These are phyloP conservation scores for Boletus smithii DNA, from an alignment of 1,284 basidiomycete genomes.

Conservation along the genomic window DNA sequence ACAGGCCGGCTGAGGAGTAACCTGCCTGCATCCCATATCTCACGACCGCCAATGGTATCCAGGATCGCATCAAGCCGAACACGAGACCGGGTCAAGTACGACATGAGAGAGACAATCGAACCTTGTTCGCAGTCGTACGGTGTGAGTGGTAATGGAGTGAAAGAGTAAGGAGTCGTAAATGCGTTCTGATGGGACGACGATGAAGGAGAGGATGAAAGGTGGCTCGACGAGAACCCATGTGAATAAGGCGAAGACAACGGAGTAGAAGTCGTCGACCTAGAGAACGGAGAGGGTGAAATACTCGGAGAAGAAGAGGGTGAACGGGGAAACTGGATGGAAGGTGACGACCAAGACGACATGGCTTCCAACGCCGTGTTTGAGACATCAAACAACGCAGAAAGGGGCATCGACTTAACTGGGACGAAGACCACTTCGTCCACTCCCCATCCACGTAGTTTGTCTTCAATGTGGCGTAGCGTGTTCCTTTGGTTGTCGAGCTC, in stretches of 20 bases:
- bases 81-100: constrained; percentile 48
- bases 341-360: constrained; percentile 25
- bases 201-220: constrained; percentile 27
- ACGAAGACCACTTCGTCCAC: constrained; percentile 63
- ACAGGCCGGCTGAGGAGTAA: constrained; percentile 48
- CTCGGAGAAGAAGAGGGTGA: constrained; percentile 33
- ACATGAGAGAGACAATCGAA: constrained; percentile 50
- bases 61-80: constrained; percentile 69
- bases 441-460: constrained; percentile 58
- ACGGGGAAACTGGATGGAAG: constrained; percentile 25
- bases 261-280: constrained; percentile 31
- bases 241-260: constrained; percentile 33
- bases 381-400: constrained; percentile 32
- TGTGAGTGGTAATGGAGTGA: constrained; percentile 26
- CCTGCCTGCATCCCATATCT: constrained; percentile 70
- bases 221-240: constrained; percentile 23
- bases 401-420: constrained; percentile 22
- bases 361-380: constrained; percentile 19
- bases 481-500: constrained; percentile 33
- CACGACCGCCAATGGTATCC: constrained; percentile 76
- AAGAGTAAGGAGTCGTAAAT: constrained; percentile 32
- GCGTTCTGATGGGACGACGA: constrained; percentile 28
- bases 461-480: constrained; percentile 41
- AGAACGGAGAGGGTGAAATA: constrained; percentile 34
- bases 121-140: constrained; percentile 29